Conservation (phyloP, 1,284 basidiomycete species). For the Ceratobasidium sp. region DNA sequence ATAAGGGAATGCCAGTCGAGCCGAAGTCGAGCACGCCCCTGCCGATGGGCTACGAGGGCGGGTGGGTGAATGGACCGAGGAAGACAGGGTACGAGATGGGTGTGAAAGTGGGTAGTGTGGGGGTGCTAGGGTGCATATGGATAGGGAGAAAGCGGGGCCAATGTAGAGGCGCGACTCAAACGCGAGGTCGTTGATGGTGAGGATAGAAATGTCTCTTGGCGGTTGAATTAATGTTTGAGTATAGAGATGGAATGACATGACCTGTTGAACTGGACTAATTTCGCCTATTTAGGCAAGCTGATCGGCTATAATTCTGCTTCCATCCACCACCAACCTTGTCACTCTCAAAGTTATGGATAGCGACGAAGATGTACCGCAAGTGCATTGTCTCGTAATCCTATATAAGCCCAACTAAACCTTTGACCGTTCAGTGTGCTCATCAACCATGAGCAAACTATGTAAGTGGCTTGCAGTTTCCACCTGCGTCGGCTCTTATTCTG, state of each 20-base stretch:
- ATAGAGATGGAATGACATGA: no score
- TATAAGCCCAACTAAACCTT: neutral
- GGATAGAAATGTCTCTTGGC: constrained; percentile 34
- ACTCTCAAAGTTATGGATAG: constrained; percentile 35
- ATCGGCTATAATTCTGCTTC: neutral
- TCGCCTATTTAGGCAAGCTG: no score
- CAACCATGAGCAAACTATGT: neutral
- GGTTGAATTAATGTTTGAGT: no score
- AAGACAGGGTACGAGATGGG: constrained; percentile 59
- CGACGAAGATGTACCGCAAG: constrained; percentile 46
- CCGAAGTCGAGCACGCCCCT: constrained; percentile 61
- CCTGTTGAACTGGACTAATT: no score
- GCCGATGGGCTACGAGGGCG: constrained; percentile 59
- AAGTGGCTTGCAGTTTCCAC: neutral
- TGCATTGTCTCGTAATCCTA: neutral
- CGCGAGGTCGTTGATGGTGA: constrained; percentile 43
- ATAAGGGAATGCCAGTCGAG: constrained; percentile 69
- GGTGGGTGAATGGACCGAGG: constrained; percentile 61
- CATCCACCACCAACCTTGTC: neutral
- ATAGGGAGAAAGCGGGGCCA: constrained; percentile 33
- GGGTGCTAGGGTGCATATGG: constrained; percentile 48
- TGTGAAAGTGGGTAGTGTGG: constrained; percentile 47
- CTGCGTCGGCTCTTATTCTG: neutral
- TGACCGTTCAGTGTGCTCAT: constrained; percentile 21
- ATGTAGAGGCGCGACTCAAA: constrained; percentile 44